Percentiles rank a stretch among this genome's conserved stretches.
Conservation (phyloP, 768 basidiomycete genomes). For the Suillus bovinus region DNA sequence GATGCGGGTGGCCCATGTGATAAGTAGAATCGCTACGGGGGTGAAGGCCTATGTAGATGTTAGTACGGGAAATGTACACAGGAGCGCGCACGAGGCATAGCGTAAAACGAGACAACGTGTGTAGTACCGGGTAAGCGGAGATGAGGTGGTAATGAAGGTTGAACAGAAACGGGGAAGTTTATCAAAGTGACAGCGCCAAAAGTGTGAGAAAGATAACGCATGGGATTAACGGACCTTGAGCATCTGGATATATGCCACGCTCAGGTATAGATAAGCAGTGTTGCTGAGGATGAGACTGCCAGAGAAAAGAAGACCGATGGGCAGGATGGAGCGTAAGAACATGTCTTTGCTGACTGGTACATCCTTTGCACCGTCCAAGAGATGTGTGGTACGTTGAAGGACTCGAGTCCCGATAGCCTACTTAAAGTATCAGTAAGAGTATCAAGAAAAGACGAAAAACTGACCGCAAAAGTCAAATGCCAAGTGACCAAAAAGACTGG, state of each 20-base stretch:
- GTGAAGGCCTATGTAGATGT: slow-evolving; percentile 69
- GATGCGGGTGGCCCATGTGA: slow-evolving; percentile 89
- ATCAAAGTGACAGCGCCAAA: not conserved
- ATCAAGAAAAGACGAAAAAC: slow-evolving; percentile 20
- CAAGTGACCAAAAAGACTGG: slow-evolving; percentile 94
- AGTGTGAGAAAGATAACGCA: not conserved
- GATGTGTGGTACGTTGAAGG: slow-evolving; percentile 75
- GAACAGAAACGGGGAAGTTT: not conserved
- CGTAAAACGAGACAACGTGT: not conserved
- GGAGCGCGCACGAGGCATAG: not conserved
- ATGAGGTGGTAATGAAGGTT: not conserved
- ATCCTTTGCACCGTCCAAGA: slow-evolving; percentile 79
- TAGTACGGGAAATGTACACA: not conserved
- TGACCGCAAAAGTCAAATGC: slow-evolving; percentile 71
- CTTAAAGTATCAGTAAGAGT: slow-evolving; percentile 3
- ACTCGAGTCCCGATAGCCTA: slow-evolving; percentile 85
- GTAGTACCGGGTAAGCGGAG: not conserved
- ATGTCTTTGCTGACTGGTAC: slow-evolving; percentile 77
- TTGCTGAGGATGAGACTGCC: slow-evolving; percentile 91
- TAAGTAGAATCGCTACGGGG: slow-evolving; percentile 87
- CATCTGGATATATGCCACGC: slow-evolving; percentile 96
- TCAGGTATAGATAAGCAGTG: slow-evolving; percentile 88
- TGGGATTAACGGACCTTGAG: slow-evolving; percentile 60
- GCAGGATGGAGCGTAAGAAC: slow-evolving; percentile 85
- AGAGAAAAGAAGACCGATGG: slow-evolving; percentile 92